Evolutionary conservation across 768 basidiomycete species (phyloP).

Genomic region (Tulasnella sp.): DNA sequence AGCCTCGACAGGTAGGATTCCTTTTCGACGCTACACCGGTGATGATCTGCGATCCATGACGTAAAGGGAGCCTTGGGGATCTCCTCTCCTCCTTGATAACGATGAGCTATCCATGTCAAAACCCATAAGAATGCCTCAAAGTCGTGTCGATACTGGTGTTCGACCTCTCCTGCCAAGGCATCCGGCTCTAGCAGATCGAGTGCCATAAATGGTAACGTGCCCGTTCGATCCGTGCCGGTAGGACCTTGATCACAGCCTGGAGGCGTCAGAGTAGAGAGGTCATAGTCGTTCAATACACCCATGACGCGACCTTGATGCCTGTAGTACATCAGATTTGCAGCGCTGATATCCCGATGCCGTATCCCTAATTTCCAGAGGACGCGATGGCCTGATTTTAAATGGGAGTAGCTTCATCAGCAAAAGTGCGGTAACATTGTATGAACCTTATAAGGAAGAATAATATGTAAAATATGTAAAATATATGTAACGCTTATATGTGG

Average conservation of each 20-base stretch:
- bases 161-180: slow-evolving; percentile 16
- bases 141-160: slow-evolving; percentile 25
- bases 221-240: slow-evolving; percentile 21
- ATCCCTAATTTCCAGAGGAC: slow-evolving; percentile 23
- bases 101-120: slow-evolving; percentile 9
- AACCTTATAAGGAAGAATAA: too few relatives aligned
- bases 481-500: too few relatives aligned
- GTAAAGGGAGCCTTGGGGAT: background rate
- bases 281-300: slow-evolving; percentile 26
- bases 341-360: slow-evolving; percentile 26
- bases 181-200: slow-evolving; percentile 21
- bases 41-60: background rate
- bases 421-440: too few relatives aligned
- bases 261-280: too few relatives aligned
- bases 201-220: slow-evolving; percentile 28
- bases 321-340: slow-evolving; percentile 26
- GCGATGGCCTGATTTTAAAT: slow-evolving; percentile 25
- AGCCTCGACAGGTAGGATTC: too few relatives aligned
- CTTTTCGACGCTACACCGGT: too few relatives aligned
- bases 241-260: too few relatives aligned
- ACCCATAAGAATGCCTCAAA: slow-evolving; percentile 28
- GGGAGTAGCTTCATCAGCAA: too few relatives aligned
- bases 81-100: background rate
- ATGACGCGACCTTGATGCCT: background rate
- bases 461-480: too few relatives aligned